Evolutionary conservation across 2,329 filamentous ascomycete species (phyloP), one percentile per base, ranked within the genome.

Genomic region (Hirsutella rhossiliensis): DNA sequence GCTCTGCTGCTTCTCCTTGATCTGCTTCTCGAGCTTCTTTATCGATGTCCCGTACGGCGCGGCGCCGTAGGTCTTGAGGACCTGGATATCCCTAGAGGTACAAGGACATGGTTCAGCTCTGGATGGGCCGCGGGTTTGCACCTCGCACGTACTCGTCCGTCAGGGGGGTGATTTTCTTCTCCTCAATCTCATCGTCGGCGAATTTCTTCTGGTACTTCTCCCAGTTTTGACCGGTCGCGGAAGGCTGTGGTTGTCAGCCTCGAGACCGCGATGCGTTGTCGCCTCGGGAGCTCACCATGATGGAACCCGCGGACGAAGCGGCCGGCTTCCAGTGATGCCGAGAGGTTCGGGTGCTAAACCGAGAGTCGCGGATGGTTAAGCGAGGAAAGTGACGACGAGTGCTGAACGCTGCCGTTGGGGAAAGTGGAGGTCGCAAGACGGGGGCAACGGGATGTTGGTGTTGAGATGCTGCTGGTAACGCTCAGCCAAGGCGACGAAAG

Each of bases 181-280:
- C 92, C 64, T 94, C 88, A 66, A 89, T 75, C 65, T 97, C 92
- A 58, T 98, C 92, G 61, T 98, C 92, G 61, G 84, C 90, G 62
- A 87, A 98, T 62, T 82, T 89, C 77, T 97, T 96, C 72, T 86
- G 79, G 76, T 95, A 97, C 74, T 97, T 97, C 77, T 98, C 92
- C 92, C 92, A 98, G 77, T 80, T 87, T 67, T 76, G 71, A 64
- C 92, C 92, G 59, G 84, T 94, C 67, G 92, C 90, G 72, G 86
- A 90, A 76, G 89, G 89, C 89, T 96, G 43, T 47, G 20, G 38
- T 18, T 34, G 50, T 62, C 50, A 62, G 53, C 50, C 48, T 32
- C 43, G 44, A 29, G 46, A 39, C 42, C 38, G 45, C 34, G 23
- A 43, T 39, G 31, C 23, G 39, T 40, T 43, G 55, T 43, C n/a